Evolutionary conservation across 2,329 filamentous ascomycete species (phyloP), one percentile per base, ranked within the genome.

Genomic region (Thyridium curvatum): DNA sequence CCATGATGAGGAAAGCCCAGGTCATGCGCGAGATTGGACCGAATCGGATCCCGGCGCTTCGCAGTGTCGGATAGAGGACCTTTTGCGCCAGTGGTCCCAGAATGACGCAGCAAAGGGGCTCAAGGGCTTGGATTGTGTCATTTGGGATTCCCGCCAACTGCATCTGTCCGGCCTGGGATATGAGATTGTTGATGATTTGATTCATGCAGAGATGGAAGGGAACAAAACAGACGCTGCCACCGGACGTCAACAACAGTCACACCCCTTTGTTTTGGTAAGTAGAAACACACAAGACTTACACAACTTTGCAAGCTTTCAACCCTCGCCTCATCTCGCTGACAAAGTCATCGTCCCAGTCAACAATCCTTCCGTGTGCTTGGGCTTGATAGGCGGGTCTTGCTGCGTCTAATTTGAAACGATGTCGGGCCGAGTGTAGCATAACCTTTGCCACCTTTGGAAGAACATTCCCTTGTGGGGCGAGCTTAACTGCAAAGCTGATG

Each of bases 241-340:
- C 8, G 8, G n/a, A n/a, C 17, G 17, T 34, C 15, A 37, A 37
- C 9, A 14, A 32, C 18, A 8, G 12, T 17, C 7, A 10, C 12
- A 13, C 5, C 32, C 8, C 7, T 9, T 37, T 30, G 12, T n/a
- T 30, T 21, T 9, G 28, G n/a, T n/a, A n/a, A n/a, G n/a, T n/a
- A n/a, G n/a, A n/a, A n/a, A n/a, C n/a, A n/a, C 32, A 42, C 46
- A 33, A 38, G n/a, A n/a, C n/a, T n/a, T n/a, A 46, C 46, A 83
- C 80, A 37, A 83, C 77, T 40, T 74, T 72, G 62, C 51, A 52
- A 8, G 40, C 47, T 10, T 43, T 35, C 73, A 84, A 7, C 71
- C 79, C 42, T 65, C 73, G 74, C 54, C 75, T 76, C 41, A 84
- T 56, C 51, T 84, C 79, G 16, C 80, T 75, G 32, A 84, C 61